These are phyloP conservation scores for Rubus idaeus DNA, from an alignment of 306 rosid genomes.

Conservation along the genomic window DNA sequence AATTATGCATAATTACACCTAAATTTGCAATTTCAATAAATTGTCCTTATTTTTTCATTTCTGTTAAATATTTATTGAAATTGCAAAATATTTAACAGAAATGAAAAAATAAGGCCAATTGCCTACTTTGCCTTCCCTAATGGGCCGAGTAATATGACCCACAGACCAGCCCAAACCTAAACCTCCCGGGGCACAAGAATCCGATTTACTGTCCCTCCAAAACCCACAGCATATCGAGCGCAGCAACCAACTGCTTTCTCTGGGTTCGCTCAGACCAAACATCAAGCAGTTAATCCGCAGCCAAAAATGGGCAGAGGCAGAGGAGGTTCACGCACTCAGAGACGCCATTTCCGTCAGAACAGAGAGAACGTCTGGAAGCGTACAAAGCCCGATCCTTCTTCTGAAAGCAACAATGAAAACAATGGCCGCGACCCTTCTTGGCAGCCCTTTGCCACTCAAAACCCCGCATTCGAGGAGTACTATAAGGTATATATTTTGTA, in stretches of 20 bases:
- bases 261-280: neutral
- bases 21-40: too few species aligned
- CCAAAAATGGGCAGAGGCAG: slow-evolving; percentile 54
- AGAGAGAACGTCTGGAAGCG: slow-evolving; percentile 97
- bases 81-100: too few species aligned
- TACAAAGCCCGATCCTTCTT: slow-evolving; percentile 57
- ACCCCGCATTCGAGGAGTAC: slow-evolving; percentile 59
- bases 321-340: slow-evolving; percentile 79
- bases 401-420: slow-evolving; percentile 21
- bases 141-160: neutral
- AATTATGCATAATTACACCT: too few species aligned
- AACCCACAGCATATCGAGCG: neutral
- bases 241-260: neutral
- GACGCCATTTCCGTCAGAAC: slow-evolving; percentile 74
- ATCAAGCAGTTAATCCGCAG: neutral
- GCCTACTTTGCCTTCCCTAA: neutral
- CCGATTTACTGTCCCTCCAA: neutral
- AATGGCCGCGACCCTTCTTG: slow-evolving; percentile 38
- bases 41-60: too few species aligned
- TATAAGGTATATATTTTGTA: slow-evolving; percentile 48
- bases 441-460: slow-evolving; percentile 76
- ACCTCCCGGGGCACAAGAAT: neutral
- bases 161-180: neutral
- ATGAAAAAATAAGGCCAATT: too few species aligned
- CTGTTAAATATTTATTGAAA: too few species aligned